Evolutionary conservation across 257 asterid genomes (phyloP).

Genomic region (Coffea canephora): DNA sequence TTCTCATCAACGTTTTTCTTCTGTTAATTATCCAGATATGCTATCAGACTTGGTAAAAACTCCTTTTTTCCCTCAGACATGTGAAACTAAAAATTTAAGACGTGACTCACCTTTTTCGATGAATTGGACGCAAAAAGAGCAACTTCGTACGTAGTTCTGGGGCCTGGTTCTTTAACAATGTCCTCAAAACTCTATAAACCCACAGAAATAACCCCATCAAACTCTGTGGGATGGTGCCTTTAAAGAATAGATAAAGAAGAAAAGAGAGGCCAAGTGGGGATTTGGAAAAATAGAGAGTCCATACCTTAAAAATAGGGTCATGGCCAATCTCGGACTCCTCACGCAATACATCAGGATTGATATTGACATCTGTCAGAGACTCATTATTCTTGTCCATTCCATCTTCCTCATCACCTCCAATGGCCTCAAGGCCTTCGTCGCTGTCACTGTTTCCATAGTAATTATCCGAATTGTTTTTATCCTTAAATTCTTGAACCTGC

Average conservation of each 20-base stretch:
- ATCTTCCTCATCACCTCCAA: conserved; percentile 35
- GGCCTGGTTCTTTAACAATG: conserved; percentile 50
- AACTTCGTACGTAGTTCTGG: conserved; percentile 66
- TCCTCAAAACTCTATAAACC: conserved; percentile 57
- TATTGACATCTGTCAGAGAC: conserved; percentile 40
- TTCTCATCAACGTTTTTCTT: conserved; percentile 29
- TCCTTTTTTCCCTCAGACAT: not conserved
- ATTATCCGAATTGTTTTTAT: conserved; percentile 43
- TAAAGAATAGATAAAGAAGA: not conserved
- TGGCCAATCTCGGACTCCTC: conserved; percentile 58
- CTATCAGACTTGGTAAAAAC: not conserved
- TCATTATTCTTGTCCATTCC: conserved; percentile 31
- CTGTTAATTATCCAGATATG: conserved; percentile 34
- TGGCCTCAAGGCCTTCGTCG: conserved; percentile 51
- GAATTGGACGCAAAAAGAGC: conserved; percentile 62
- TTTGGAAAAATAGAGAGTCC: not conserved
- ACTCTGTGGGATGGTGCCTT: not conserved
- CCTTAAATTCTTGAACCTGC: conserved; percentile 39
- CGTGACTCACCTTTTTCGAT: conserved; percentile 55
- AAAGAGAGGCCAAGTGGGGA: conserved; percentile 4
- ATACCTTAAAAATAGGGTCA: conserved; percentile 74
- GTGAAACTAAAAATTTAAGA: not conserved
- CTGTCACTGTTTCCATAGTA: conserved; percentile 73
- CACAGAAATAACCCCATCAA: conserved; percentile 5
- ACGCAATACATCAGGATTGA: conserved; percentile 63